Percentiles rank a stretch among this genome's conserved stretches.
Conservation (phyloP, 2,329 filamentous ascomycete genomes). For the Anisogramma anomala region DNA sequence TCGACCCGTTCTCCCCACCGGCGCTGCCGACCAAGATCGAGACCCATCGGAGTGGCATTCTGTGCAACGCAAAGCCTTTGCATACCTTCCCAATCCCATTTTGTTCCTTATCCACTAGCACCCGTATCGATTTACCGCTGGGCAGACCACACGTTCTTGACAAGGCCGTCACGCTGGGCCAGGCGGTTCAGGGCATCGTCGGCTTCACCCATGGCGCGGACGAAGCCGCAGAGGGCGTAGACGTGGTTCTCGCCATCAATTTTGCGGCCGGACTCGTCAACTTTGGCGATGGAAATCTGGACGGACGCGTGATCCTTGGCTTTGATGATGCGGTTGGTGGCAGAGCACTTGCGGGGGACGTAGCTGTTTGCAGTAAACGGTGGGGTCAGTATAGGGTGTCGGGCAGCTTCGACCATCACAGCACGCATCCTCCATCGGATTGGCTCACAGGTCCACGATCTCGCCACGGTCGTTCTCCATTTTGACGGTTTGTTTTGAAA, state of each 20-base stretch:
- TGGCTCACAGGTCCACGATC: constrained; percentile 91
- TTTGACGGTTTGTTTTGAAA: constrained; percentile 40
- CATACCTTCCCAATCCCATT: constrained; percentile 18
- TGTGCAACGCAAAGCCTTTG: neutral
- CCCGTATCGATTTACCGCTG: constrained; percentile 38
- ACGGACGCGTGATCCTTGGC: constrained; percentile 99
- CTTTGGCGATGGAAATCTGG: constrained; percentile 94
- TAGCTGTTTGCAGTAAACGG: constrained; percentile 46
- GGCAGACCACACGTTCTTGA: constrained; percentile 94
- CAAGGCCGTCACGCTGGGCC: constrained; percentile 86
- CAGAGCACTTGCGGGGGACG: constrained; percentile 97
- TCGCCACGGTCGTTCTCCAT: constrained; percentile 99
- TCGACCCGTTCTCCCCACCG: neutral
- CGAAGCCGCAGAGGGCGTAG: constrained; percentile 95
- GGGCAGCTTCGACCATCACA: too few species aligned
- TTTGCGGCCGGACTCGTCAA: constrained; percentile 96
- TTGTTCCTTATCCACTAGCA: constrained; percentile 15
- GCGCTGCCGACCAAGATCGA: neutral
- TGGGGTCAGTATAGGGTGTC: constrained; percentile 20
- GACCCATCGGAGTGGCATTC: neutral
- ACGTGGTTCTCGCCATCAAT: constrained; percentile 91
- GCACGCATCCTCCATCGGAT: constrained; percentile 13
- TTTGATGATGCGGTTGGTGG: constrained; percentile 99
- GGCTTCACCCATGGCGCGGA: constrained; percentile 94
- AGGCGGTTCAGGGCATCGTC: constrained; percentile 95